Conservation (phyloP, 208 protist genomes). For the Trypanosoma scelopori region DNA sequence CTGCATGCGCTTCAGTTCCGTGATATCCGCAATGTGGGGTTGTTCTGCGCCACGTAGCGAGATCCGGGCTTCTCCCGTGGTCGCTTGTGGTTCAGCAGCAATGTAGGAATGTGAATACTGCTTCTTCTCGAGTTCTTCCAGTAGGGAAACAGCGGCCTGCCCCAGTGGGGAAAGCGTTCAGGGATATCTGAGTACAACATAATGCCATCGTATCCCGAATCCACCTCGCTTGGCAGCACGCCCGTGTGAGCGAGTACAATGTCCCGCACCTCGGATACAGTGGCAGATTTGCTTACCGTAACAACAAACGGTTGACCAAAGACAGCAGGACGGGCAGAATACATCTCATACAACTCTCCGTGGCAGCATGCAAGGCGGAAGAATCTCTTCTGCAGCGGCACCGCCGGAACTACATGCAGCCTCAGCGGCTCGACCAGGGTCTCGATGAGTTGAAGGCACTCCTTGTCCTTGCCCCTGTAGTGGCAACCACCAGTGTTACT, state of each 20-base stretch:
- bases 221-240: slow-evolving; percentile 39
- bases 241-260: slow-evolving; percentile 40
- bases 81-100: slow-evolving; percentile 67
- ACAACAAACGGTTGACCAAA: slow-evolving; percentile 75
- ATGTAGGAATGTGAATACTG: slow-evolving; percentile 35
- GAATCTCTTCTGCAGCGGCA: slow-evolving; percentile 39
- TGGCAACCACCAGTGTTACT: too few species aligned
- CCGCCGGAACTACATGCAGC: slow-evolving; percentile 41
- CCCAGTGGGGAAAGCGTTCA: slow-evolving; percentile 48
- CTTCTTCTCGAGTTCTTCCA: slow-evolving; percentile 53
- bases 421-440: slow-evolving; percentile 20
- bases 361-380: slow-evolving; percentile 70
- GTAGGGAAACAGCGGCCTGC: slow-evolving; percentile 43
- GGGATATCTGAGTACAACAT: slow-evolving; percentile 57
- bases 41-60: slow-evolving; percentile 62
- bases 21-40: slow-evolving; percentile 33
- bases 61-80: slow-evolving; percentile 67
- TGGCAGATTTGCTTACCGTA: slow-evolving; percentile 41
- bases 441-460: neutral
- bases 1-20: slow-evolving; percentile 9
- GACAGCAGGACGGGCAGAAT: slow-evolving; percentile 17
- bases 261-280: slow-evolving; percentile 43
- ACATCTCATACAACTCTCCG: slow-evolving; percentile 26
- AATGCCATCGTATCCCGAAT: slow-evolving; percentile 28
- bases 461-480: neutral